Conservation (phyloP, 345 rosid species). For the Erodium maritimum region DNA sequence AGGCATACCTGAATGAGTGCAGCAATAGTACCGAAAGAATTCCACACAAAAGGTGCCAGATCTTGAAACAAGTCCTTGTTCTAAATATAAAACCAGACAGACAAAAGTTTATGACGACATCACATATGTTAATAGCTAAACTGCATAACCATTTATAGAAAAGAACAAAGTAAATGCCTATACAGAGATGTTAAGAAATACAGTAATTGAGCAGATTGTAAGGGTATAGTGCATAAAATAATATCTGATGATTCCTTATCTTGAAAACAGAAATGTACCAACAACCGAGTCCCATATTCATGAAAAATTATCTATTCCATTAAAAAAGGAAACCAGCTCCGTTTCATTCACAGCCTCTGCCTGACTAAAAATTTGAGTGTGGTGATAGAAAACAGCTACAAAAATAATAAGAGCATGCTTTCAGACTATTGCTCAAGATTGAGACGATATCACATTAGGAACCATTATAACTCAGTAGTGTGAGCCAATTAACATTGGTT, state of each 20-base stretch:
- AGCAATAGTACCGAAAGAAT: slow-evolving; percentile 73
- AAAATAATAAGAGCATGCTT: neutral
- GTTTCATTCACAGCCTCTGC: neutral
- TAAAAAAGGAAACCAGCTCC: neutral
- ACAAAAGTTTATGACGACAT: slow-evolving; percentile 23
- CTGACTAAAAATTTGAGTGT: neutral
- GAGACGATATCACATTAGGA: neutral
- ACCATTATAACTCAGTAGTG: neutral
- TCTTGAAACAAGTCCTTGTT: slow-evolving; percentile 64
- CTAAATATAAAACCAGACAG: slow-evolving; percentile 22
- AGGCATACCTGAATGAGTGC: slow-evolving; percentile 60
- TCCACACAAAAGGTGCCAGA: slow-evolving; percentile 90
- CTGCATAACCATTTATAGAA: slow-evolving; percentile 14
- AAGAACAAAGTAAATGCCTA: slow-evolving; percentile 7
- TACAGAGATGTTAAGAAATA: slow-evolving; percentile 1
- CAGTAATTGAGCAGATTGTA: slow-evolving; percentile 1
- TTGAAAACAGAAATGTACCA: neutral
- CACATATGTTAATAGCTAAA: slow-evolving; percentile 17
- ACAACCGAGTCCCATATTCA: neutral
- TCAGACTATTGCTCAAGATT: neutral
- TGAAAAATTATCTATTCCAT: neutral
- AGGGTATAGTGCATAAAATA: neutral
- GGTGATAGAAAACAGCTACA: neutral
- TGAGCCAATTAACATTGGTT: neutral
- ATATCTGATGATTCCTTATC: too few relatives aligned